phyloP scores from a whole-genome alignment of 192 early-diverging fungal genomes.

The Cladochytrium replicatum region DNA sequence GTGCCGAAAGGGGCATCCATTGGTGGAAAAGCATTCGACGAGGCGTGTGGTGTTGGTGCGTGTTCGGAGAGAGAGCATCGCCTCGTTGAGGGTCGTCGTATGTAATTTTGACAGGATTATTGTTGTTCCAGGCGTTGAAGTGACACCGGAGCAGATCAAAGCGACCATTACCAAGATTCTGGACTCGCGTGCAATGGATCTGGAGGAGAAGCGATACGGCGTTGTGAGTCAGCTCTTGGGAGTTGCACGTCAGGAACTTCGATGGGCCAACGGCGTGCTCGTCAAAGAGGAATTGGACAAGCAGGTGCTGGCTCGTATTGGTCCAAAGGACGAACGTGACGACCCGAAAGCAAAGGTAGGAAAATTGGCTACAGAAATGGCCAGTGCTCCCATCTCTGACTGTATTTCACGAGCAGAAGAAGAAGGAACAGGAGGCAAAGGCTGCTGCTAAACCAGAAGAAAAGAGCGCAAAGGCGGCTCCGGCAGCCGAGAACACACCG shows the following conservation, averaged over 20 bases:
- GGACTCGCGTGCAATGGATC: slow-evolving; percentile 50
- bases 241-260: slow-evolving; percentile 55
- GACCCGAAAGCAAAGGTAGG: slow-evolving; percentile 40
- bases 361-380: slow-evolving; percentile 19
- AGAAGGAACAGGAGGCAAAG: slow-evolving; percentile 57
- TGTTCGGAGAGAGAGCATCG: slow-evolving; percentile 5
- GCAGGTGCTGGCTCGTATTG: slow-evolving; percentile 72
- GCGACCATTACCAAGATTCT: slow-evolving; percentile 57
- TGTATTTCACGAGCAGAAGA: too few species aligned
- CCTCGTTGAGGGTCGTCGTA: not conserved
- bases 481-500: slow-evolving; percentile 9
- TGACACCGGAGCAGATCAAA: slow-evolving; percentile 68
- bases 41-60: slow-evolving; percentile 86
- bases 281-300: slow-evolving; percentile 85
- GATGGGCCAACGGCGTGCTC: slow-evolving; percentile 81
- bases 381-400: too few species aligned
- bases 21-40: slow-evolving; percentile 65
- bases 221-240: slow-evolving; percentile 67
- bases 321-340: slow-evolving; percentile 98
- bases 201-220: slow-evolving; percentile 79
- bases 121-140: slow-evolving; percentile 59
- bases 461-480: slow-evolving; percentile 18
- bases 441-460: slow-evolving; percentile 24
- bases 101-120: not conserved
- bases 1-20: slow-evolving; percentile 33